Evolutionary conservation across 2,329 filamentous ascomycete genomes (phyloP), one percentile per base, ranked within the genome.

Genomic region (Trichoderma gracile): DNA sequence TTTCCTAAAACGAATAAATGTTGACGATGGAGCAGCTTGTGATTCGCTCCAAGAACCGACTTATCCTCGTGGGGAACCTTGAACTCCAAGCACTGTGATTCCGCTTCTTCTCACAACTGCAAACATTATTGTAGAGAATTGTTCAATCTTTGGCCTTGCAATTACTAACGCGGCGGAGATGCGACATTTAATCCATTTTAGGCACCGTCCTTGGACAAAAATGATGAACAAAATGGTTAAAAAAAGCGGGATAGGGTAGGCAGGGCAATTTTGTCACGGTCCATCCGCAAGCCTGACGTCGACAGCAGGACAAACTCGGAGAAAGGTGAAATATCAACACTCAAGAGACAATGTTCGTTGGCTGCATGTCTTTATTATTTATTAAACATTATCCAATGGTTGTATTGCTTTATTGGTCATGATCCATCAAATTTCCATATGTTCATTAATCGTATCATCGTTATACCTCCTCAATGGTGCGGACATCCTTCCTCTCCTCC

Each of bases 91-190:
- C 43, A 14, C 14, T 12, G 10, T 17, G 42, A 57, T 57, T 57
- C 42, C 54, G 42, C 6, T 12, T 47, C n/a, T 46, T 23, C 21
- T 14, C 21, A 21, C 25, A 27, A 46, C 33, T 57, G 25, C 54
- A 27, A 57, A 46, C 9, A 19, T 10, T 56, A 19, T 10, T 56
- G 27, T 17, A 30, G 21, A 14, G 9, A 38, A 2, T 15, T 17
- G 7, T 21, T 19, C n/a, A n/a, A 8, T 10, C 17, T 21, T 27
- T n/a, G 6, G 15, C 3, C 15, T 56, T 25, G 45, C 17, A 7
- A 47, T 57, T 57, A 57, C 14, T 47, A 46, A 57, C 6, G 42
- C 54, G 42, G 54, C 42, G 54, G 54, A 57, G 54, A 57, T 57
- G 40, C 15, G 3, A n/a, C 17, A 19, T 45, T 38, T 56, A 23